A percentile compares a stretch with the other conserved stretches of the same genome.
These are phyloP conservation scores for Chrysosphaeria jannelii DNA, from an alignment of 2,329 filamentous ascomycete genomes.

Conservation along the genomic window DNA sequence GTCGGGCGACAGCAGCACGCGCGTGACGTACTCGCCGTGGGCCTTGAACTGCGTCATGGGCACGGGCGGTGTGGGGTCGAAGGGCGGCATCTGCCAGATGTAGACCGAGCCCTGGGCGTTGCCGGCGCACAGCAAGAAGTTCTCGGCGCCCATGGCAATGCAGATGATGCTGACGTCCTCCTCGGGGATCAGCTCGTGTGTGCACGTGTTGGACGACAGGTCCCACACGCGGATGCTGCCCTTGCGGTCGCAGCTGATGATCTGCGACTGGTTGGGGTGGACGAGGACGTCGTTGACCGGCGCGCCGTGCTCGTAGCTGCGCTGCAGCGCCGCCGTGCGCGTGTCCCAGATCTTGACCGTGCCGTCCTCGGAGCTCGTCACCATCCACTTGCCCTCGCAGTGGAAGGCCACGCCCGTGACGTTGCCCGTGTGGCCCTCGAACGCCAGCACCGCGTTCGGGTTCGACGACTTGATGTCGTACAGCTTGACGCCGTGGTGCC, in stretches of 20 bases:
- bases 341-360: slow-evolving; percentile 97
- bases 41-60: slow-evolving; percentile 73
- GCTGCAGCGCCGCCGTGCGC: slow-evolving; percentile 54
- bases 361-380: slow-evolving; percentile 86
- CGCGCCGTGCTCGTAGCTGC: slow-evolving; percentile 71
- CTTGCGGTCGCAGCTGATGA: slow-evolving; percentile 81
- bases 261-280: slow-evolving; percentile 91
- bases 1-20: slow-evolving; percentile 71
- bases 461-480: slow-evolving; percentile 99
- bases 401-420: slow-evolving; percentile 94
- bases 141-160: slow-evolving; percentile 86
- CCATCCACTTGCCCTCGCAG: slow-evolving; percentile 99
- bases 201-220: slow-evolving; percentile 85
- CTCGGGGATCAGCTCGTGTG: slow-evolving; percentile 83
- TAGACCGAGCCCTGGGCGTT: slow-evolving; percentile 93
- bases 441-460: slow-evolving; percentile 69
- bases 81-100: slow-evolving; percentile 80
- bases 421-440: slow-evolving; percentile 87
- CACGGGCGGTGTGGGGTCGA: slow-evolving; percentile 55
- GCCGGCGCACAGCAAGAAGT: slow-evolving; percentile 70
- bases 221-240: slow-evolving; percentile 94
- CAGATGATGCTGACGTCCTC: slow-evolving; percentile 83
- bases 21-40: slow-evolving; percentile 77
- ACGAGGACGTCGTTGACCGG: slow-evolving; percentile 98
- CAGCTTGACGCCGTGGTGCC: slow-evolving; percentile 67